These are phyloP conservation scores for Fusarium cicatricum DNA, from an alignment of 2,329 filamentous ascomycete genomes.

Conservation along the genomic window DNA sequence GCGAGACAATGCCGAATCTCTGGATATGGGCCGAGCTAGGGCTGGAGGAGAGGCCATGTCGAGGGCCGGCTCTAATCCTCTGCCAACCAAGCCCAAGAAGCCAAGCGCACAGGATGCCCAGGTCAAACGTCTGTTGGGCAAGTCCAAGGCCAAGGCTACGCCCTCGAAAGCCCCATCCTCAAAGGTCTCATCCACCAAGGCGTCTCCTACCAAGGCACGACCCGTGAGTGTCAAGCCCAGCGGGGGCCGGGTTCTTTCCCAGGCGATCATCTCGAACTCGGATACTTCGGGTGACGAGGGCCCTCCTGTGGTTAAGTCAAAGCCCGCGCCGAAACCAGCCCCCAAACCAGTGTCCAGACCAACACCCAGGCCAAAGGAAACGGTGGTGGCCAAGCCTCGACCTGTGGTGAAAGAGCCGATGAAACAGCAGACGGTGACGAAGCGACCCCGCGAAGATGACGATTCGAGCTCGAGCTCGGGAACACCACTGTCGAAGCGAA, in stretches of 20 bases:
- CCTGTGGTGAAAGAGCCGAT: slow-evolving; percentile 42
- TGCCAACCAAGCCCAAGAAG: slow-evolving; percentile 65
- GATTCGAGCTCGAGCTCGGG: slow-evolving; percentile 69
- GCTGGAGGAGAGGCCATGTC: slow-evolving; percentile 55
- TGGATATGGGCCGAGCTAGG: slow-evolving; percentile 43
- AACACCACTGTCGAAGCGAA: slow-evolving; percentile 65
- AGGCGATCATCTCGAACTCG: slow-evolving; percentile 65
- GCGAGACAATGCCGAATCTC: slow-evolving; percentile 48
- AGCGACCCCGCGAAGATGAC: slow-evolving; percentile 61
- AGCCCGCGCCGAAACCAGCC: slow-evolving; percentile 36
- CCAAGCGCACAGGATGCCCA: slow-evolving; percentile 61
- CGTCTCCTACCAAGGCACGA: slow-evolving; percentile 55
- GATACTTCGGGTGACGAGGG: slow-evolving; percentile 62
- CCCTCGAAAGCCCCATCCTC: slow-evolving; percentile 12
- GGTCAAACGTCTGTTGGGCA: slow-evolving; percentile 61
- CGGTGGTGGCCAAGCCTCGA: slow-evolving; percentile 44
- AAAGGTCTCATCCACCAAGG: slow-evolving; percentile 45
- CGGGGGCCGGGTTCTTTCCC: slow-evolving; percentile 59
- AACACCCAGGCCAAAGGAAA: slow-evolving; percentile 43
- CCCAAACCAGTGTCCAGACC: slow-evolving; percentile 36
- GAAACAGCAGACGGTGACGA: slow-evolving; percentile 49
- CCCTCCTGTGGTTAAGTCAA: slow-evolving; percentile 48
- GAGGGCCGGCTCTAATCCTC: slow-evolving; percentile 60
- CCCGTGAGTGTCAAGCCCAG: slow-evolving; percentile 45
- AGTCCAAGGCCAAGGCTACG: slow-evolving; percentile 48